A percentile compares a stretch with the other conserved stretches of the same genome.
Evolutionary conservation across 805 yeast species (phyloP).

Genomic region (Candida sonorensis): DNA sequence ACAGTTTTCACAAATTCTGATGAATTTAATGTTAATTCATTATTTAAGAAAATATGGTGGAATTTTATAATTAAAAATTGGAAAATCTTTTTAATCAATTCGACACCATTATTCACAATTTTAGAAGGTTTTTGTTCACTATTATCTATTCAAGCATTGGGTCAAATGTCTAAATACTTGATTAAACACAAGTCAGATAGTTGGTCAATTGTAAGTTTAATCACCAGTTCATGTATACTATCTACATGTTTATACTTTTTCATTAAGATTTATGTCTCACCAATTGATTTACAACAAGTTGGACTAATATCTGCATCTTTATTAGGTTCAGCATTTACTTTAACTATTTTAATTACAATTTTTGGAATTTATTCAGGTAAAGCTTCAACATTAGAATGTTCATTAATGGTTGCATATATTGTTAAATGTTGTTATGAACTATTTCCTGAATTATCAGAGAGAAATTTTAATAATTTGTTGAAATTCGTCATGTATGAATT

Average conservation of each 20-base stretch:
- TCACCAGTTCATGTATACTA: slow-evolving; percentile 67
- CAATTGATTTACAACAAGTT: slow-evolving; percentile 52
- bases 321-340: slow-evolving; percentile 77
- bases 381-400: slow-evolving; percentile 88
- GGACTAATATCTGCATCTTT: slow-evolving; percentile 73
- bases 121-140: slow-evolving; percentile 92
- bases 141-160: slow-evolving; percentile 85
- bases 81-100: slow-evolving; percentile 63
- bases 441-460: slow-evolving; percentile 75
- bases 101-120: slow-evolving; percentile 85
- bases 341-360: slow-evolving; percentile 65
- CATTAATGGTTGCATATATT: slow-evolving; percentile 80
- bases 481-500: slow-evolving; percentile 31
- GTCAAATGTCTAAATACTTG: slow-evolving; percentile 73
- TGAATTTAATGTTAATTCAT: slow-evolving; percentile 10
- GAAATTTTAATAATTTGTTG: slow-evolving; percentile 26
- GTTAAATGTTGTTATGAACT: slow-evolving; percentile 91
- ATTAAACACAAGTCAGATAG: slow-evolving; percentile 57
- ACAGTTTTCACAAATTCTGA: slow-evolving; percentile 40
- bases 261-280: slow-evolving; percentile 75
- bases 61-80: slow-evolving; percentile 49
- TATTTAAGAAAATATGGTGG: slow-evolving; percentile 27
- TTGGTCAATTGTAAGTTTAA: slow-evolving; percentile 70
- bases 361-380: slow-evolving; percentile 78
- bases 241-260: slow-evolving; percentile 74